Evolutionary conservation across 2,329 filamentous ascomycete genomes (phyloP), one percentile per base, ranked within the genome.

Genomic region (Epichloe sibirici): DNA sequence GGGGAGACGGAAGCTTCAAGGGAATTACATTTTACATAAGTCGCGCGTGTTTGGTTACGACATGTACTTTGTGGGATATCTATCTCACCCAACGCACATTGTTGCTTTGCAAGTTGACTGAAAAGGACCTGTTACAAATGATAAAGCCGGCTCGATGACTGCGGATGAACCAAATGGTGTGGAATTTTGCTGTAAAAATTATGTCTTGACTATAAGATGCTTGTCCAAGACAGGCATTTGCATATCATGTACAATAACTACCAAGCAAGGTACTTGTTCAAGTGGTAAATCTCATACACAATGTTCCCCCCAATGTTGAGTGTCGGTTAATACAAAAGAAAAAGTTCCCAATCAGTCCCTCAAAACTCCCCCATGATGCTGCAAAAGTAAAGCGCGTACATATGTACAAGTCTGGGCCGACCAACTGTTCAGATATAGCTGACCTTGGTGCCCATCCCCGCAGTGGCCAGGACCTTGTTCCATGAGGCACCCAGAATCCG

Each of bases 381-480:
- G 28, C 46, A 60, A 51, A 49, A 57, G 23, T 2, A 23, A 46
- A 39, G 12, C 44, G 56, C 53, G 52, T 58, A 53, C 45, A 48
- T 34, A 38, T 43, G n/a, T 46, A 43, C 52, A 56, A 58, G 23
- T 42, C 17, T 37, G 35, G 25, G 34, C 17, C 7, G 17, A 7
- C 5, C 28, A 39, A 21, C 5, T 39, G 25, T 70, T 50, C 34
- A 97, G 55, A 98, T 94, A 71, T 97, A 97, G 66, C 87, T 95
- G 63, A 97, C 90, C 73, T 96, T 97, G 57, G 94, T 87, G 2
- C 91, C 93, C 91, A 97, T 97, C 2, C 90, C 90, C 4, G 91
- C 84, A 0, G 93, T 97, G 45, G 82, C 78, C 65, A 80, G 82
- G 42, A 95, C 72, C 71, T 95, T 96, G 51, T 80, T 78, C 89